These are phyloP conservation scores for Aspergillus pseudoglaucus DNA, from an alignment of 2,329 filamentous ascomycete genomes.

Conservation along the genomic window DNA sequence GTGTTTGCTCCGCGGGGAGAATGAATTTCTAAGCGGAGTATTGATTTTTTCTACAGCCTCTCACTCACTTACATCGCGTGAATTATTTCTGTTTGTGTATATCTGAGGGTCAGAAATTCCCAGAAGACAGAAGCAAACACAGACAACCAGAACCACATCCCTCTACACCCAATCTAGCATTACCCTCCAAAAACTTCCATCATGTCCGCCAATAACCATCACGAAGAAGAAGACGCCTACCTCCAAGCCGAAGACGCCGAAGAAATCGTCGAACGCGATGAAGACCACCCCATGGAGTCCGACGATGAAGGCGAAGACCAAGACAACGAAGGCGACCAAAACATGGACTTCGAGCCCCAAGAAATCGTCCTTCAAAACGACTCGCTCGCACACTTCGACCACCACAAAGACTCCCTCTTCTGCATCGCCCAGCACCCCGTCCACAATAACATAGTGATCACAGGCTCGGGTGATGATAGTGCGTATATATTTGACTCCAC, in stretches of 20 bases:
- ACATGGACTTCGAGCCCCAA: conserved; percentile 45
- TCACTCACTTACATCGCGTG: no score
- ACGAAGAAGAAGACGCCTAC: conserved; percentile 61
- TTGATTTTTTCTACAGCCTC: conserved; percentile 1
- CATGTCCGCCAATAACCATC: conserved; percentile 32
- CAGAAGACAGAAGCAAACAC: neutral
- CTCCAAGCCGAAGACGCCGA: conserved; percentile 70
- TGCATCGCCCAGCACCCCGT: conserved; percentile 88
- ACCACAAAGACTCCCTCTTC: conserved; percentile 86
- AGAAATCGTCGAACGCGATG: conserved; percentile 65
- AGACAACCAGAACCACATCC: neutral
- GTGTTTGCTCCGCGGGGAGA: conserved; percentile 20
- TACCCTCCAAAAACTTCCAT: conserved; percentile 1
- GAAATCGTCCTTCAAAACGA: conserved; percentile 85
- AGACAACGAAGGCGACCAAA: conserved; percentile 37
- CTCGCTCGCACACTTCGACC: conserved; percentile 85
- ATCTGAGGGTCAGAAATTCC: neutral
- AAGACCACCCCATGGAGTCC: conserved; percentile 71
- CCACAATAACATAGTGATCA: conserved; percentile 70
- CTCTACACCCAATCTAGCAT: neutral
- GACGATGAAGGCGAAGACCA: conserved; percentile 47
- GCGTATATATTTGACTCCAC: conserved; percentile 81
- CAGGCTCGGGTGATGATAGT: conserved; percentile 78
- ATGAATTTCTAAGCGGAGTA: conserved; percentile 24
- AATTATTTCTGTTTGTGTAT: neutral